phyloP scores from a whole-genome alignment of 1,139 yeast species.

The Scheffersomyces cryptocercus region DNA sequence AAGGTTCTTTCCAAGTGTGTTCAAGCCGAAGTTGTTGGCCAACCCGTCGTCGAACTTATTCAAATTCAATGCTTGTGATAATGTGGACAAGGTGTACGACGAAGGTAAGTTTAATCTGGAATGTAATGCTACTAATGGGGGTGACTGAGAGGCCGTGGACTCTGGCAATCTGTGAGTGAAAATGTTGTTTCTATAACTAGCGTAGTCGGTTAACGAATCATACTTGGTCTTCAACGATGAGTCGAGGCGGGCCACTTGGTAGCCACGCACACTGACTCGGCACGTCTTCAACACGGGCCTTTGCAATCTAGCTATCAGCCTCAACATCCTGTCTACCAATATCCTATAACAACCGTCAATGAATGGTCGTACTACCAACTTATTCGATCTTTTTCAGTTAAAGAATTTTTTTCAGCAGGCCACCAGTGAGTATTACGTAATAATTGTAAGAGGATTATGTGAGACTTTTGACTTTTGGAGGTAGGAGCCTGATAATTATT shows the following conservation, averaged over 20 bases:
- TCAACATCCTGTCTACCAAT: constrained; percentile 6
- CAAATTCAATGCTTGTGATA: constrained; percentile 75
- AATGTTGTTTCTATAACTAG: constrained; percentile 41
- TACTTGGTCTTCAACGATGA: constrained; percentile 30
- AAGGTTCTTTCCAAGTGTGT: constrained; percentile 76
- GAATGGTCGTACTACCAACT: not conserved
- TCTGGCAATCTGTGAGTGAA: constrained; percentile 52
- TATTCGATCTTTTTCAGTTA: not conserved
- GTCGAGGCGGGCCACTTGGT: constrained; percentile 26
- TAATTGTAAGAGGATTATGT: too few species aligned
- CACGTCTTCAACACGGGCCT: constrained; percentile 6
- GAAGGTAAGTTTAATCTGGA: constrained; percentile 67
- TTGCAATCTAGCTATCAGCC: constrained; percentile 8
- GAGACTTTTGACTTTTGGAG: too few species aligned
- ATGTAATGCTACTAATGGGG: constrained; percentile 78
- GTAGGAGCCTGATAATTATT: too few species aligned
- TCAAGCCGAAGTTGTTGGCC: constrained; percentile 78
- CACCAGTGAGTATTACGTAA: too few species aligned
- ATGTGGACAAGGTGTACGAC: constrained; percentile 59
- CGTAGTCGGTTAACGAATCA: constrained; percentile 37
- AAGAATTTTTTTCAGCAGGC: not conserved
- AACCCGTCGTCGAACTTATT: constrained; percentile 43
- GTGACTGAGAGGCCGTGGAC: constrained; percentile 57
- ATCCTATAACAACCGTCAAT: too few species aligned
- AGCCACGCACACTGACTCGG: constrained; percentile 10